A percentile compares a stretch with the other conserved stretches of the same genome.
Evolutionary conservation across 2,329 filamentous ascomycete genomes (phyloP).

Genomic region (Ophiostoma sp.): DNA sequence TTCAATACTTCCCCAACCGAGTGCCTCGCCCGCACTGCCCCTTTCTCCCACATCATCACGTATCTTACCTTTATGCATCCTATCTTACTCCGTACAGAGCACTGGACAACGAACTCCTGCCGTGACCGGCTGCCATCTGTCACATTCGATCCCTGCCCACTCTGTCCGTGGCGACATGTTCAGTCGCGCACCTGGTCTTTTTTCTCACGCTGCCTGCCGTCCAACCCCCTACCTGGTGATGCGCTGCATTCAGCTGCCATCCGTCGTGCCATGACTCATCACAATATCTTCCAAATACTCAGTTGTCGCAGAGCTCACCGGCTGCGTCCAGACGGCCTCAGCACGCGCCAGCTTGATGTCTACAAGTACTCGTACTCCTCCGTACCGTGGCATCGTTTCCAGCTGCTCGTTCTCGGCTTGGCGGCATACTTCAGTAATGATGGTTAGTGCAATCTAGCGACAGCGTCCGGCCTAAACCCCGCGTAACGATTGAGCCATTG

Average conservation of each 20-base stretch:
- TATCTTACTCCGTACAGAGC: neutral
- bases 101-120: neutral
- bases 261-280: neutral
- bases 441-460: neutral
- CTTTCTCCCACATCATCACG: neutral
- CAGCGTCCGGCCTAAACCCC: constrained; percentile 1
- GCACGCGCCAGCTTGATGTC: no score
- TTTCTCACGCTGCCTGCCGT: neutral
- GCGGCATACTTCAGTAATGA: neutral
- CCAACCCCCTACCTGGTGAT: neutral
- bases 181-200: neutral
- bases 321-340: neutral
- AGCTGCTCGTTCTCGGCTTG: constrained; percentile 6
- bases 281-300: neutral
- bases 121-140: neutral
- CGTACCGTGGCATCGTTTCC: neutral
- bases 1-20: neutral
- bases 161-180: neutral
- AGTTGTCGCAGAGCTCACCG: neutral
- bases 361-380: no score
- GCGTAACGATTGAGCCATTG: neutral
- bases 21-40: neutral
- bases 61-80: neutral
- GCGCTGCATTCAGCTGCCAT: neutral
- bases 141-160: neutral